These are phyloP conservation scores for Leucocoprinus leucothites DNA, from an alignment of 768 basidiomycete genomes.

Conservation along the genomic window DNA sequence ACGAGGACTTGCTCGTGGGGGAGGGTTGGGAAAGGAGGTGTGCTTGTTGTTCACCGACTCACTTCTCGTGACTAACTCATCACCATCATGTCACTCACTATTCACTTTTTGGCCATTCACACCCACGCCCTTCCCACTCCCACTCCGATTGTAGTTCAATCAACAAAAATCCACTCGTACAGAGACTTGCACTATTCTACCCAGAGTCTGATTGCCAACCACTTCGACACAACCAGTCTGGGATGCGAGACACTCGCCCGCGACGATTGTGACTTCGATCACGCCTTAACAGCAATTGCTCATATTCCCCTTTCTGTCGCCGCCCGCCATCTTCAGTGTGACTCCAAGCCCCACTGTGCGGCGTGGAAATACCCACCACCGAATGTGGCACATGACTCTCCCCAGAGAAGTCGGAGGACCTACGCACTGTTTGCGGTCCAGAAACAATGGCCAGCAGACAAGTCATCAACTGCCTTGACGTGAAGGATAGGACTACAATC, in stretches of 20 bases:
- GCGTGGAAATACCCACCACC: background rate
- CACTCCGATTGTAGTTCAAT: background rate
- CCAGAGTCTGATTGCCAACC: background rate
- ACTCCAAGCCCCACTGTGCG: background rate
- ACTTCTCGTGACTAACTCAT: background rate
- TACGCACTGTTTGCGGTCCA: background rate
- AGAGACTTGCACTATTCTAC: background rate
- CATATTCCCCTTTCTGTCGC: background rate
- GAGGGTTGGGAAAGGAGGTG: background rate
- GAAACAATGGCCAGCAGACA: background rate
- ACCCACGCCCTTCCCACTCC: background rate
- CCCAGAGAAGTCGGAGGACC: background rate
- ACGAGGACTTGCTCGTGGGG: background rate
- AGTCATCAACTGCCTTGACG: background rate
- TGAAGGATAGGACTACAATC: background rate
- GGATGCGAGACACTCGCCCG: conserved; percentile 7
- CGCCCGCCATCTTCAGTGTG: background rate
- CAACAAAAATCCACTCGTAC: no score
- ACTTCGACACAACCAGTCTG: conserved; percentile 1
- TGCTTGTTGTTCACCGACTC: background rate
- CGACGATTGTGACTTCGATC: background rate
- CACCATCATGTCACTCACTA: background rate
- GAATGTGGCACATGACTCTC: background rate
- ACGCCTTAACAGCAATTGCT: background rate
- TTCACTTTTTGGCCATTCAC: background rate